These are phyloP conservation scores for Babesia bovis DNA, from an alignment of 169 alveolate genomes.

Conservation along the genomic window DNA sequence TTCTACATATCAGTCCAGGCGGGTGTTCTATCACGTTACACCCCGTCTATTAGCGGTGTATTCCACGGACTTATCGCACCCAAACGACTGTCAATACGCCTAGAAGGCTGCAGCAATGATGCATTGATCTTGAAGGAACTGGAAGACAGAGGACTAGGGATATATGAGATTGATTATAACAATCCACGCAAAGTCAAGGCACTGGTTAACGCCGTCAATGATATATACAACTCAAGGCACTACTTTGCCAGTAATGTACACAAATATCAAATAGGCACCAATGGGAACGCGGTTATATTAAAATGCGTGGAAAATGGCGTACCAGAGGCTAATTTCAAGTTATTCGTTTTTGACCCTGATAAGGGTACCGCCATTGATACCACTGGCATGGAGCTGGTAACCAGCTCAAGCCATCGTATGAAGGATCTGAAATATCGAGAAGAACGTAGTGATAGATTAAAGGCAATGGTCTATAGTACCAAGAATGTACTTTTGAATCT, in stretches of 20 bases:
- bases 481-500: not conserved
- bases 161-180: too few relatives aligned
- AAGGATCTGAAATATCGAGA: slow-evolving; percentile 36
- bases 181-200: not conserved
- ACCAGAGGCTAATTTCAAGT: slow-evolving; percentile 38
- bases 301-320: slow-evolving; percentile 44
- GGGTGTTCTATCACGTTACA: not conserved
- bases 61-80: slow-evolving; percentile 12
- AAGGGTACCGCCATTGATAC: slow-evolving; percentile 20
- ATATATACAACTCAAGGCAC: slow-evolving; percentile 20
- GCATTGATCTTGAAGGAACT: not conserved
- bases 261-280: not conserved
- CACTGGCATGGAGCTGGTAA: slow-evolving; percentile 19
- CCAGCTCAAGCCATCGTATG: slow-evolving; percentile 11
- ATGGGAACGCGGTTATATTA: slow-evolving; percentile 16
- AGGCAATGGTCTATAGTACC: slow-evolving; percentile 1
- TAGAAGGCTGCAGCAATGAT: slow-evolving; percentile 21
- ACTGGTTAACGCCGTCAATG: slow-evolving; percentile 9
- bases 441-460: slow-evolving; percentile 12
- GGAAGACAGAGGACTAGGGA: slow-evolving; percentile 30
- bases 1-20: not conserved
- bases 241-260: slow-evolving; percentile 32
- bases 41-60: not conserved
- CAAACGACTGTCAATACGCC: not conserved
- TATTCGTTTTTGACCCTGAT: slow-evolving; percentile 39